Evolutionary conservation across 1,284 basidiomycete species (phyloP), one percentile per base, ranked within the genome.

Genomic region (Vanrija sp.): DNA sequence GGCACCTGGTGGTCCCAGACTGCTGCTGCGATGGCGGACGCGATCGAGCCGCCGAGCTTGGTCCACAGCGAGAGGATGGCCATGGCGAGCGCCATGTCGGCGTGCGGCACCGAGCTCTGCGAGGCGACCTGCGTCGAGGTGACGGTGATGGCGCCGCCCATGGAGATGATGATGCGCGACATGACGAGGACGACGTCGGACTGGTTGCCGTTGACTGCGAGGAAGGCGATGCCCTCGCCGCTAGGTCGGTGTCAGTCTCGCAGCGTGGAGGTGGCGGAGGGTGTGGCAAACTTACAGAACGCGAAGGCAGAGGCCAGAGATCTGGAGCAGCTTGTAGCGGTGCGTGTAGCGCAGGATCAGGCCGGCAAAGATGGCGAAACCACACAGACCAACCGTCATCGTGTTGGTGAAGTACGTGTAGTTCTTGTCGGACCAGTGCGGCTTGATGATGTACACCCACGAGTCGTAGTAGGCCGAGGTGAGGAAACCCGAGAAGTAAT

Each of bases 321-420:
- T 41, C 56, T 67, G 65, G n/a, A 71, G 55, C 20, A 57, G 61
- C 69, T 79, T 79, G 75, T 75, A 80, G 6, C 76, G 66, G 54
- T 77, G 75, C 36, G 75, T 76, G 60, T 66, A 72, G 16, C 75
- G 64, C 60, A 68, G 64, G 46, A 76, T 59, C 8, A 74, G 47
- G 14, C 77, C 78, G 10, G 72, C 75, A n/a, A 72, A 20, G 19
- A 65, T 48, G 23, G 68, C 69, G 51, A 76, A 75, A 27, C 67
- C 50, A 54, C 74, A 77, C 6, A 77, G 66, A 23, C 66, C 71
- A 49, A 71, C 67, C 5, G 67, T 67, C n/a, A 69, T 52, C 15
- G 62, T 68, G 59, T 73, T 71, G 24, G 56, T 48, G 52, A 63
- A 66, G 56, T 54, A 60, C 23, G 47, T 58, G 50, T 73, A 73